Evolutionary conservation across 148 eudicot species (phyloP).

Genomic region (Mesembryanthemum crystallinum): DNA sequence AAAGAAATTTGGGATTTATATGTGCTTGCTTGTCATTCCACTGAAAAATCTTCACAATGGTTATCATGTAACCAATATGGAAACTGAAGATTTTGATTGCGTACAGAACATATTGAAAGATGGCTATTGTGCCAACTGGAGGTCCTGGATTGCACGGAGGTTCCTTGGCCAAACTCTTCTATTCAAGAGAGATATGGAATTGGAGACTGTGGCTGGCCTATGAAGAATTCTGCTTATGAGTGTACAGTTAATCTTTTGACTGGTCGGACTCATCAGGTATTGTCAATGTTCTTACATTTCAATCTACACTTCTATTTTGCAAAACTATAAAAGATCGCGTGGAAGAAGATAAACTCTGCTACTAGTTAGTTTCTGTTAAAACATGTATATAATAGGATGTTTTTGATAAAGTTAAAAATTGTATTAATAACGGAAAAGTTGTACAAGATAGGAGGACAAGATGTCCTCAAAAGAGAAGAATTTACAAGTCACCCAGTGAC

Average conservation of each 20-base stretch:
- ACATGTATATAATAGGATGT: too few relatives aligned
- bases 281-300: neutral
- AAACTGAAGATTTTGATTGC: neutral
- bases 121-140: conserved; percentile 89
- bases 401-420: too few relatives aligned
- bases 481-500: too few relatives aligned
- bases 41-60: neutral
- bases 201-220: conserved; percentile 82
- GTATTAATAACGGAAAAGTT: too few relatives aligned
- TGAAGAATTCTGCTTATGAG: conserved; percentile 73
- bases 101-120: conserved; percentile 54
- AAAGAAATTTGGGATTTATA: neutral
- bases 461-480: too few relatives aligned
- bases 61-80: neutral
- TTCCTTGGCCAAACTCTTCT: conserved; percentile 67
- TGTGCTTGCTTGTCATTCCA: neutral
- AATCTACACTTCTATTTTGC: neutral
- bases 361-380: too few relatives aligned
- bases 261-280: conserved; percentile 97
- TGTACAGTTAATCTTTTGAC: conserved; percentile 87
- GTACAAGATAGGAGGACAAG: too few relatives aligned
- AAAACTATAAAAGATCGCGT: neutral
- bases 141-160: conserved; percentile 85
- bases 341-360: neutral
- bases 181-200: conserved; percentile 45